Evolutionary conservation across 495 filamentous ascomycete genomes (phyloP), one percentile per base, ranked within the genome.

Genomic region (Coniosporium apollinis): DNA sequence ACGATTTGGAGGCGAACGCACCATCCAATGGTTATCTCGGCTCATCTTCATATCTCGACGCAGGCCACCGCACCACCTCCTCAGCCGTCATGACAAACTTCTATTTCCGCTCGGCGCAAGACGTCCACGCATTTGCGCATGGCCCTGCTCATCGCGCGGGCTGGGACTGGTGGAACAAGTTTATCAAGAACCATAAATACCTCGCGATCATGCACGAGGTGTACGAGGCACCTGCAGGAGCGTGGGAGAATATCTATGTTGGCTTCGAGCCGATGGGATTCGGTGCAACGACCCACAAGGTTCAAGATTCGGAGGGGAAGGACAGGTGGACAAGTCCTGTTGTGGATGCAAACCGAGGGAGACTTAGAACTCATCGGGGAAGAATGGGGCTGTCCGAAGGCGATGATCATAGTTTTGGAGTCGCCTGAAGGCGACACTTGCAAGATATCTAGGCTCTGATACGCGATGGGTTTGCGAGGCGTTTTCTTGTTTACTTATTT

Each of bases 51-150:
- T 50, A 35, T 34, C 21, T 45, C 4, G 33, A 32, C 34, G 33
- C 17, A 20, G 28, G 13, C 18, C 48, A 45, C 13, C 41, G 46
- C 17, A 30, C 40, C 5, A 50, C 46, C 0, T 43, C 44, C 6
- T 59, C 61, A 36, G 59, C 65, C 37, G 13, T 52, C 7, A 47
- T 68, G 36, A 33, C 34, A 0, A 31, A 65, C 2, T 56, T 56
- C 37, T 74, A 74, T 49, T 65, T 70, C 41, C 55, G 56, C 8
- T 39, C 46, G 28, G 34, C 61, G 8, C 65, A 68, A 13, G 58
- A 54, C 20, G 34, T 74, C 13, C 58, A 70, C 43, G 36, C 37
- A 2, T 72, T 69, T 43, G 69, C 69, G 22, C 60, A 67, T 34
- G 56, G 53, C 14, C 28, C 50, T 1, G 11, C 57, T 7, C 69